These are phyloP conservation scores for Chaetomium sp. DNA, from an alignment of 2,329 filamentous ascomycete species.

Conservation along the genomic window DNA sequence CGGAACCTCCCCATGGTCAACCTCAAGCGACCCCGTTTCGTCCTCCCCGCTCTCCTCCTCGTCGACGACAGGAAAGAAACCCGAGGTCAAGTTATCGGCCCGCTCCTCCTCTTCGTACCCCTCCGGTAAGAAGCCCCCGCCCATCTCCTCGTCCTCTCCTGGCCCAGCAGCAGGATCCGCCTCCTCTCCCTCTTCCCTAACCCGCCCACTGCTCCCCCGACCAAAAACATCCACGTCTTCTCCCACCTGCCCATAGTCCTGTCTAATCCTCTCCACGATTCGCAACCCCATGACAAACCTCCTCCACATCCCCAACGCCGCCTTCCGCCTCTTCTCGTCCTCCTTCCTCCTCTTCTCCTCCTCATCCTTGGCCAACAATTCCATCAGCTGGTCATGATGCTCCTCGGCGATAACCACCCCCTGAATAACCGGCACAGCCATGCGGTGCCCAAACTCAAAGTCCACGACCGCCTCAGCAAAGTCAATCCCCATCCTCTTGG, in stretches of 20 bases:
- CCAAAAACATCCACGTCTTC: slow-evolving; percentile 58
- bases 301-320: slow-evolving; percentile 75
- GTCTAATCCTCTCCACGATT: slow-evolving; percentile 74
- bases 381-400: slow-evolving; percentile 71
- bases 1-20: slow-evolving; percentile 38
- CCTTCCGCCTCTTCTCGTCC: slow-evolving; percentile 77
- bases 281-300: slow-evolving; percentile 84
- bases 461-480: slow-evolving; percentile 93
- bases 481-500: slow-evolving; percentile 81
- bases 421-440: slow-evolving; percentile 88
- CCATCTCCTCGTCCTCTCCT: slow-evolving; percentile 53
- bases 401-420: slow-evolving; percentile 88
- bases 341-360: slow-evolving; percentile 76
- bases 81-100: slow-evolving; percentile 42
- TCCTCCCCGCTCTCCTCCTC: slow-evolving; percentile 48
- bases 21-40: slow-evolving; percentile 40
- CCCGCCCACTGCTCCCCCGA: slow-evolving; percentile 46
- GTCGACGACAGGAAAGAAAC: slow-evolving; percentile 51
- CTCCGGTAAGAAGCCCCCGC: slow-evolving; percentile 63
- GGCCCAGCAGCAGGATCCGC: slow-evolving; percentile 25
- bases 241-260: slow-evolving; percentile 71
- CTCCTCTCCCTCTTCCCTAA: slow-evolving; percentile 34
- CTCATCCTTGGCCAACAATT: slow-evolving; percentile 78
- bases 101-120: slow-evolving; percentile 51
- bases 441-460: slow-evolving; percentile 93